A percentile compares a stretch with the other conserved stretches of the same genome.
Conservation (phyloP, 1,284 basidiomycete species). For the Apiotrichum montevideense region DNA sequence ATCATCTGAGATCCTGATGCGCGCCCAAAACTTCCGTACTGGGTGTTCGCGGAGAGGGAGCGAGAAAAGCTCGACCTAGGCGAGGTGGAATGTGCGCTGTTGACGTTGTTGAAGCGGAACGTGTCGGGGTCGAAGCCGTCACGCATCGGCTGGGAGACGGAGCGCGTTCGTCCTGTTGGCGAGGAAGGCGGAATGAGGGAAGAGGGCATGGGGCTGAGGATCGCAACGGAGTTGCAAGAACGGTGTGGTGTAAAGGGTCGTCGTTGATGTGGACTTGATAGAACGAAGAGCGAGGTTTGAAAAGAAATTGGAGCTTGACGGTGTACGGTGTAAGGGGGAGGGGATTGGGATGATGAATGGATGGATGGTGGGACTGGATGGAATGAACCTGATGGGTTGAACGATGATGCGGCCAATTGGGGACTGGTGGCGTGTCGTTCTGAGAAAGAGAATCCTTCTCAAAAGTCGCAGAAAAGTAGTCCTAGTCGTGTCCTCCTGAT, state of each 20-base stretch:
- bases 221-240: neutral
- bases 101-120: conserved; percentile 6
- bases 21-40: conserved; percentile 6
- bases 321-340: neutral
- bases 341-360: neutral
- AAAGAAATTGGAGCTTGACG: neutral
- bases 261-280: neutral
- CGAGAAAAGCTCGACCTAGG: conserved; percentile 10
- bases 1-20: neutral
- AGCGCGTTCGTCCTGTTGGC: conserved; percentile 33
- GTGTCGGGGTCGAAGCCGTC: conserved; percentile 34
- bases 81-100: conserved; percentile 50
- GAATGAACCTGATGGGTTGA: too few species aligned
- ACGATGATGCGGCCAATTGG: too few species aligned
- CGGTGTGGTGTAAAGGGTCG: too few species aligned
- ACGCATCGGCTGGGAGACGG: conserved; percentile 42
- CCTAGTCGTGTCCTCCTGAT: too few species aligned
- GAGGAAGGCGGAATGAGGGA: conserved; percentile 31
- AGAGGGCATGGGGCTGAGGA: conserved; percentile 13
- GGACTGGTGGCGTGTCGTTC: too few species aligned
- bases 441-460: too few species aligned
- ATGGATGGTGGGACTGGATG: too few species aligned
- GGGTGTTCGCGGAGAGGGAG: conserved; percentile 7
- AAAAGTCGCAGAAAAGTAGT: too few species aligned
- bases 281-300: neutral